These are phyloP conservation scores for Penicillium hordei DNA, from an alignment of 2,329 filamentous ascomycete genomes.

Conservation along the genomic window DNA sequence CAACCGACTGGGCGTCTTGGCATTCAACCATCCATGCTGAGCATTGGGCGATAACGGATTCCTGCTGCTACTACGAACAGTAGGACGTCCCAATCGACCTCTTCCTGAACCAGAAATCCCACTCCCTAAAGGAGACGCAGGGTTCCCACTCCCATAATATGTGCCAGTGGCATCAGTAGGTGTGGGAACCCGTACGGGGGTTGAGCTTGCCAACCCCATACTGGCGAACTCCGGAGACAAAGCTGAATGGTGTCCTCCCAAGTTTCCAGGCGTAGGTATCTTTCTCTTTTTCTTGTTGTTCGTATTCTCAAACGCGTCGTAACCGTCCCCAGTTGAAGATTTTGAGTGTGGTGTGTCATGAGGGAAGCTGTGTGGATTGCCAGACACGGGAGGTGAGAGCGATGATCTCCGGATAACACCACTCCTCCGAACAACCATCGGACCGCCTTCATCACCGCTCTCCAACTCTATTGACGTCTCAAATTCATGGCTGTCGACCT, in stretches of 20 bases:
- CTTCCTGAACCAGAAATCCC: conserved; percentile 83
- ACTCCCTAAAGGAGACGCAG: conserved; percentile 57
- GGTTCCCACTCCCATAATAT: conserved; percentile 58
- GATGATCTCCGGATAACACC: conserved; percentile 43
- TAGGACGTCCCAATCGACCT: conserved; percentile 72
- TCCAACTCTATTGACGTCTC: conserved; percentile 58
- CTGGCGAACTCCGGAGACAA: conserved; percentile 65
- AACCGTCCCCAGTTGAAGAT: conserved; percentile 76
- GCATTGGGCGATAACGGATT: conserved; percentile 63
- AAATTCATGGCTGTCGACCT: conserved; percentile 46
- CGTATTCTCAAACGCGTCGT: conserved; percentile 96
- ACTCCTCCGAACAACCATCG: conserved; percentile 45
- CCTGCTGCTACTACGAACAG: conserved; percentile 53
- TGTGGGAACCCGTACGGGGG: conserved; percentile 45
- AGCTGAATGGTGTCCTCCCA: conserved; percentile 58
- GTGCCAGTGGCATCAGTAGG: conserved; percentile 50
- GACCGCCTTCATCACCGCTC: conserved; percentile 61
- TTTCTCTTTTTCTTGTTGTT: conserved; percentile 99
- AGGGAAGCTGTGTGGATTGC: background rate
- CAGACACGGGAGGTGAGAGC: conserved; percentile 29
- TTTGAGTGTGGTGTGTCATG: conserved; percentile 27
- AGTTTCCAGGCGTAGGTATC: conserved; percentile 83
- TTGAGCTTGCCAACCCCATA: conserved; percentile 57
- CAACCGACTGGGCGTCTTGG: conserved; percentile 51
- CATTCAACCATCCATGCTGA: conserved; percentile 55